Base-by-base conservation (phyloP, 169 alveolate genomes). In the Cryptosporidium ryanae region DNA sequence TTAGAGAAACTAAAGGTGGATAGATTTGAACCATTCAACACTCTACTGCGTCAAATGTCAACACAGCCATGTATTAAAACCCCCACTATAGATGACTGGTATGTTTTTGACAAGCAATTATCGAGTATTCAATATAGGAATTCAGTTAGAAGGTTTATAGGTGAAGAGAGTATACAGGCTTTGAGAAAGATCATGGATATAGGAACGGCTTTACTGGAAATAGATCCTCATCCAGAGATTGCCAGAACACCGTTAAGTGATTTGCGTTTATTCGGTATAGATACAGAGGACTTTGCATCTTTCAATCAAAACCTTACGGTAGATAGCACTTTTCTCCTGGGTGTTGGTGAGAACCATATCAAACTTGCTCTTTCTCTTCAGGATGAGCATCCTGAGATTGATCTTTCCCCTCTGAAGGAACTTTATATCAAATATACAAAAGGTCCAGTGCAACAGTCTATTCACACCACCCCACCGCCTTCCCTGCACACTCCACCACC, bases 81-180 rank as follows among this genome's bases (percentile, higher is more conserved):
- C 31, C 87, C 87, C 4, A 76, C 87, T 34, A 63, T 76, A n/a
- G 87, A 76, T 31, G 87, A 76, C n/a, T 76, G 87, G 87, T 76
- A 76, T 34, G 71, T 76, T 34, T 76, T 76, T 59, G 87, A 76
- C 32, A 76, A 76, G 27, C 87, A 76, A 59, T 59, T 76, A 23
- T 61, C 87, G 43, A 52, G 38, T 49, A 76, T 76, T 49, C 68
- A 76, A n/a, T 90, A 91, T 63, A 82, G 90, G 25, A 84, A 84
- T 43, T 89, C 92, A 23, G 92, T 91, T 48, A 87, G 82, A 43
- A 81, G 91, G n/a, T 91, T 91, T 67, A 91, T 91, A 38, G 93
- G 93, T 61, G 90, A 84, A 23, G 66, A 57, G 21, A 91, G 91
- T 44, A 68, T 91, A 34, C 83, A 89, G 15, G 66, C 92, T 48